Evolutionary conservation across 106 monocot species (phyloP).

Genomic region (Gastrodia elata): DNA sequence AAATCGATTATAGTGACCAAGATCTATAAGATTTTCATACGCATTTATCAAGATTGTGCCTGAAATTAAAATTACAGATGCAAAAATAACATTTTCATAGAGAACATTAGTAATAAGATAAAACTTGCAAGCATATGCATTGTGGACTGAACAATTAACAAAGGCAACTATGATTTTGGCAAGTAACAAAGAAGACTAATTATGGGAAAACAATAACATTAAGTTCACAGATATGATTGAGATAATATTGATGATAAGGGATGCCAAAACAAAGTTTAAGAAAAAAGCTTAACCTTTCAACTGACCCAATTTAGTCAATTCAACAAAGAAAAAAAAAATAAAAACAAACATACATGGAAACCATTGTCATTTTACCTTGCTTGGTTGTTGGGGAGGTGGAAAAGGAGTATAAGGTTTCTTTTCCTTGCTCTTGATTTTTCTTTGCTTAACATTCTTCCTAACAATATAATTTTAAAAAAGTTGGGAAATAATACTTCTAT

Average conservation of each 20-base stretch:
- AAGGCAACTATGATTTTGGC: neutral
- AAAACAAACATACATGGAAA: neutral
- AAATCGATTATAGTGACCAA: neutral
- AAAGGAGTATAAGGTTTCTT: conserved; percentile 99
- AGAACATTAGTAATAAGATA: neutral
- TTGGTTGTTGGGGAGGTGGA: conserved; percentile 94
- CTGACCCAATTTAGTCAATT: neutral
- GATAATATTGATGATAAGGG: neutral
- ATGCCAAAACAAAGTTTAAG: neutral
- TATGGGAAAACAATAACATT: neutral
- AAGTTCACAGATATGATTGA: neutral
- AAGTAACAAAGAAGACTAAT: neutral
- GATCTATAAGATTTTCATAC: neutral
- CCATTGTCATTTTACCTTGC: conserved; percentile 59
- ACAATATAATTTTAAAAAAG: conserved; percentile 7
- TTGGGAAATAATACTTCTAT: neutral
- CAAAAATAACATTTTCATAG: neutral
- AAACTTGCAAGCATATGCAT: conserved; percentile 5
- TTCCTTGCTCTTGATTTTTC: conserved; percentile 70
- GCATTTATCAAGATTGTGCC: neutral
- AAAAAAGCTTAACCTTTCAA: neutral
- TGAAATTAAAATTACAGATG: neutral
- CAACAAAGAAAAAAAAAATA: neutral
- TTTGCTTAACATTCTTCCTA: conserved; percentile 97
- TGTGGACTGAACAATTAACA: neutral